phyloP scores from a whole-genome alignment of 495 filamentous ascomycete genomes.

The Penicillium flavigenum region DNA sequence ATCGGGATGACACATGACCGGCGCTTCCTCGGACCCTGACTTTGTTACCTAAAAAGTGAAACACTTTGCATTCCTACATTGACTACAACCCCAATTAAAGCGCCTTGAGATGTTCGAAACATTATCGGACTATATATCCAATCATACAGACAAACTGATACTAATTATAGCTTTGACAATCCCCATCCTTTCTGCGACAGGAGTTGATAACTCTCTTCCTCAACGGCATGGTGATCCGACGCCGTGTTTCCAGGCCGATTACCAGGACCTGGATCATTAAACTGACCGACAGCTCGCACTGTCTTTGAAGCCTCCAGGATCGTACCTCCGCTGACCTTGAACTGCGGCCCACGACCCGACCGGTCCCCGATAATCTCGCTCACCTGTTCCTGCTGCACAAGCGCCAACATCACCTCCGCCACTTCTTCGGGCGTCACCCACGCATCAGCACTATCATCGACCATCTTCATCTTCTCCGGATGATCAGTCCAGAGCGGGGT shows the following conservation, averaged over 20 bases:
- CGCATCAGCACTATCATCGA: conserved; percentile 48
- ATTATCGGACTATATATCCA: background rate
- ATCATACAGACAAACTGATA: conserved; percentile 3
- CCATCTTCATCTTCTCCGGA: conserved; percentile 61
- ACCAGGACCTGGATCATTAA: conserved; percentile 59
- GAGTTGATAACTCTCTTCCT: conserved; percentile 48
- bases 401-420: conserved; percentile 60
- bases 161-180: conserved; percentile 21
- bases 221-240: conserved; percentile 36
- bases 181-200: conserved; percentile 48
- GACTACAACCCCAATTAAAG: background rate
- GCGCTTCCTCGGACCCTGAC: background rate
- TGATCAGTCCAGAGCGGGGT: conserved; percentile 69
- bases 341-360: conserved; percentile 33
- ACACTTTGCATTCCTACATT: background rate
- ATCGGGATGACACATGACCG: conserved; percentile 12
- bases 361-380: conserved; percentile 45
- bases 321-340: conserved; percentile 44
- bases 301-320: conserved; percentile 61
- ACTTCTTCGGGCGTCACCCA: conserved; percentile 68
- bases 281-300: conserved; percentile 51
- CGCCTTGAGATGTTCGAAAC: background rate
- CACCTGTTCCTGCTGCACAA: conserved; percentile 52
- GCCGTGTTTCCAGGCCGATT: conserved; percentile 47
- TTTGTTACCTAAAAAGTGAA: background rate